Evolutionary conservation across 371 early-diverging fungal genomes (phyloP).

Genomic region (Haplosporangium sp.): DNA sequence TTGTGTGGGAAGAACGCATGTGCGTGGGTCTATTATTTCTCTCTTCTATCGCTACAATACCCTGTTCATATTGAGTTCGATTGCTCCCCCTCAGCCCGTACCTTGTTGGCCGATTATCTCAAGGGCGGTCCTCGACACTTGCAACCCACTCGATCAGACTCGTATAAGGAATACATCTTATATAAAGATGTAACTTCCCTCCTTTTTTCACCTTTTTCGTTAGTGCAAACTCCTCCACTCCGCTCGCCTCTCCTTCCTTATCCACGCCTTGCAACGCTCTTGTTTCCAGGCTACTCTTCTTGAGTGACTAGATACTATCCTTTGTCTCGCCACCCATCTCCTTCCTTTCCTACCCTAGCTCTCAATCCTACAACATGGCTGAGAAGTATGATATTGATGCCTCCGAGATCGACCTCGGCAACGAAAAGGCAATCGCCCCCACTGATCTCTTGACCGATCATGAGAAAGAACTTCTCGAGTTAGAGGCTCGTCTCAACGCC

Average conservation of each 20-base stretch:
- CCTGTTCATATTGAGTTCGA: too few species aligned
- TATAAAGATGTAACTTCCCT: not conserved
- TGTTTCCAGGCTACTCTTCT: not conserved
- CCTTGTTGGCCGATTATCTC: too few species aligned
- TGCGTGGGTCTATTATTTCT: too few species aligned
- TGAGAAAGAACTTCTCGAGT: constrained; percentile 53
- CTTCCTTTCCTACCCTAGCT: not conserved
- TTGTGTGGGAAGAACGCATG: too few species aligned
- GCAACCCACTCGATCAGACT: not conserved
- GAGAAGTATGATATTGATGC: constrained; percentile 29
- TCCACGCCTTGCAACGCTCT: not conserved
- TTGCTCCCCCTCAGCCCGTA: too few species aligned
- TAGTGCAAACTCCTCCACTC: constrained; percentile 28
- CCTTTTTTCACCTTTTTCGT: constrained; percentile 1
- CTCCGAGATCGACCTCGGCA: constrained; percentile 7
- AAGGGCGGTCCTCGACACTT: too few species aligned
- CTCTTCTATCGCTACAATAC: too few species aligned
- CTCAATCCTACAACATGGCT: constrained; percentile 10
- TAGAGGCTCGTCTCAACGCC: constrained; percentile 52
- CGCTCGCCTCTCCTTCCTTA: not conserved
- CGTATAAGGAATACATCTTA: not conserved
- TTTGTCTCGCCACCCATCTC: not conserved
- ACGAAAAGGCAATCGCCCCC: constrained; percentile 7
- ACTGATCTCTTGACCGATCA: constrained; percentile 40
- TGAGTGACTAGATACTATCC: not conserved